Conservation (phyloP, 2,329 filamentous ascomycete species). For the Colletotrichum nymphaeae region DNA sequence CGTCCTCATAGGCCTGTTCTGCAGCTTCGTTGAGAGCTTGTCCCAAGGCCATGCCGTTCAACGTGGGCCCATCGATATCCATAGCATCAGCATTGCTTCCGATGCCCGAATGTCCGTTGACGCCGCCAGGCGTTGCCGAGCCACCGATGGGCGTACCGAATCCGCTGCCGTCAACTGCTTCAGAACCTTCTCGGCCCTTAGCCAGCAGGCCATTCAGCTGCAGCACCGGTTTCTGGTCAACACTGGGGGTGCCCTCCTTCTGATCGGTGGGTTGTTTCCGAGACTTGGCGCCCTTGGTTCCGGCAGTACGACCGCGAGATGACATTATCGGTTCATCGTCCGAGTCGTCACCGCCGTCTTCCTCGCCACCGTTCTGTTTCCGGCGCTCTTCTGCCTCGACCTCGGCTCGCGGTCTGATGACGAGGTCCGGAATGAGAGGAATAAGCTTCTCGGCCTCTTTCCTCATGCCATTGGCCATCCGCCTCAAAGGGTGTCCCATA, state of each 20-base stretch:
- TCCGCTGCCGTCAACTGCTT: slow-evolving; percentile 83
- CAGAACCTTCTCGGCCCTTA: slow-evolving; percentile 78
- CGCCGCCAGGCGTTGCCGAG: slow-evolving; percentile 79
- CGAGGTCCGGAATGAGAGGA: slow-evolving; percentile 92
- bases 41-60: slow-evolving; percentile 73
- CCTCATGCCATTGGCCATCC: slow-evolving; percentile 95
- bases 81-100: slow-evolving; percentile 85
- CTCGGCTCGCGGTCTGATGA: slow-evolving; percentile 90
- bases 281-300: slow-evolving; percentile 80
- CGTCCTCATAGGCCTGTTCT: slow-evolving; percentile 87
- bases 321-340: slow-evolving; percentile 99
- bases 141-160: slow-evolving; percentile 84
- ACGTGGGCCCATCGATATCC: slow-evolving; percentile 84
- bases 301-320: slow-evolving; percentile 89
- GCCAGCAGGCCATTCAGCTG: slow-evolving; percentile 74
- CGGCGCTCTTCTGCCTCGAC: slow-evolving; percentile 90
- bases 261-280: slow-evolving; percentile 79
- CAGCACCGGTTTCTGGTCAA: slow-evolving; percentile 79
- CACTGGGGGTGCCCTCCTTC: slow-evolving; percentile 81
- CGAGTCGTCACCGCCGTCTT: slow-evolving; percentile 88
- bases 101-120: slow-evolving; percentile 74
- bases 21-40: slow-evolving; percentile 73
- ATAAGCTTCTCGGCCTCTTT: slow-evolving; percentile 98
- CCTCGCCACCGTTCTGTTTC: slow-evolving; percentile 86
- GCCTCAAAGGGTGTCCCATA: slow-evolving; percentile 85